phyloP scores from a whole-genome alignment of 306 rosid genomes.

The Myrica gale region DNA sequence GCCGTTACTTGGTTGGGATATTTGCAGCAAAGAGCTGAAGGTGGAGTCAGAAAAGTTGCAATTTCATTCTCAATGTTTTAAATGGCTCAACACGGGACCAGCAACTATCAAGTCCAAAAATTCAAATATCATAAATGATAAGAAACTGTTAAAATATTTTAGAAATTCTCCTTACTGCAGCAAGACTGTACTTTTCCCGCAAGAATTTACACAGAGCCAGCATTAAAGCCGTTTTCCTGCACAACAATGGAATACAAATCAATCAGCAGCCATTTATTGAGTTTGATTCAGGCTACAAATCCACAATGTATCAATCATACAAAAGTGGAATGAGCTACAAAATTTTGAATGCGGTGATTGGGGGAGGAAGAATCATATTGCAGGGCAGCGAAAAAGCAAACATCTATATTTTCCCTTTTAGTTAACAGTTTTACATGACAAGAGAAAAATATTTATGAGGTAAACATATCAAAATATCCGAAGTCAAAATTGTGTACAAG shows the following conservation, averaged over 20 bases:
- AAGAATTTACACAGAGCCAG: constrained; percentile 70
- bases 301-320: neutral
- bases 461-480: neutral
- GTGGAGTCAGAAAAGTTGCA: neutral
- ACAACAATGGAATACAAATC: constrained; percentile 14
- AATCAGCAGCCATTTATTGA: constrained; percentile 11
- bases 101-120: neutral
- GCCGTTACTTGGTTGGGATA: neutral
- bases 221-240: constrained; percentile 95
- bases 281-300: neutral
- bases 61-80: neutral
- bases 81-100: neutral
- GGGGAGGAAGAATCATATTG: neutral
- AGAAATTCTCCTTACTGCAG: constrained; percentile 61
- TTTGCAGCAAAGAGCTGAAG: neutral
- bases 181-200: constrained; percentile 90
- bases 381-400: neutral
- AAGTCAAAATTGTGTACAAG: neutral
- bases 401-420: neutral
- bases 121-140: neutral
- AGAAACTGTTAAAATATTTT: neutral
- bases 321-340: neutral
- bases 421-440: neutral
- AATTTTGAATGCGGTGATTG: neutral
- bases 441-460: neutral